Percentiles rank a stretch among this genome's conserved stretches.
Conservation (phyloP, 345 rosid genomes). For the Aquilaria sinensis region DNA sequence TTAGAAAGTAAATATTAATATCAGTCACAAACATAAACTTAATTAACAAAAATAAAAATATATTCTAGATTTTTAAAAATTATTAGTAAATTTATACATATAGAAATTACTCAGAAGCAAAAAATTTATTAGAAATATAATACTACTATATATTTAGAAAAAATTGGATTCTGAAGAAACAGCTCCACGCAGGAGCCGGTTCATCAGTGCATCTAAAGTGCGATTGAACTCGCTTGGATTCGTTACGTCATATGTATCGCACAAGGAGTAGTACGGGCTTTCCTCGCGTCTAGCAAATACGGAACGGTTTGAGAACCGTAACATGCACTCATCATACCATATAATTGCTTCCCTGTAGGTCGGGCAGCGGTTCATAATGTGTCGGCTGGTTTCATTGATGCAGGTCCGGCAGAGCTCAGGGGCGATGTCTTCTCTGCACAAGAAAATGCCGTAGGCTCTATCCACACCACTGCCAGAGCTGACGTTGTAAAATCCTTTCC, state of each 20-base stretch:
- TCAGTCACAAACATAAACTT: too few relatives aligned
- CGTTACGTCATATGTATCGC: constrained; percentile 14
- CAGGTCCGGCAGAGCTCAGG: background rate
- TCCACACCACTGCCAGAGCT: constrained; percentile 21
- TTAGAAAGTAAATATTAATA: too few relatives aligned
- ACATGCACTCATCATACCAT: constrained; percentile 21
- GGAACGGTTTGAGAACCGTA: constrained; percentile 6
- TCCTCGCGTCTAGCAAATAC: constrained; percentile 18
- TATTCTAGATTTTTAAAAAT: too few relatives aligned
- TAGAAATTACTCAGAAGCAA: too few relatives aligned
- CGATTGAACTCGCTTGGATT: constrained; percentile 1
- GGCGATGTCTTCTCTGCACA: constrained; percentile 24
- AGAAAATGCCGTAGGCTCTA: constrained; percentile 19
- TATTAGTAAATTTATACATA: too few relatives aligned
- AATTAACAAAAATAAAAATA: too few relatives aligned
- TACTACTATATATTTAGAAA: too few relatives aligned
- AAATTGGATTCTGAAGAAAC: too few relatives aligned
- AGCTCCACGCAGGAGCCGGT: background rate
- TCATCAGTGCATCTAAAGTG: constrained; percentile 1
- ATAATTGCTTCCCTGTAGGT: constrained; percentile 1
- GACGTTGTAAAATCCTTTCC: constrained; percentile 32
- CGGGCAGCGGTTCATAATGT: constrained; percentile 1
- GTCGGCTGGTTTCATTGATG: background rate
- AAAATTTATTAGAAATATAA: too few relatives aligned
- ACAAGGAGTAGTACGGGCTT: background rate